Percentiles rank a stretch among this genome's conserved stretches.
Evolutionary conservation across 768 basidiomycete species (phyloP).

Genomic region (Plicaturopsis crispa): DNA sequence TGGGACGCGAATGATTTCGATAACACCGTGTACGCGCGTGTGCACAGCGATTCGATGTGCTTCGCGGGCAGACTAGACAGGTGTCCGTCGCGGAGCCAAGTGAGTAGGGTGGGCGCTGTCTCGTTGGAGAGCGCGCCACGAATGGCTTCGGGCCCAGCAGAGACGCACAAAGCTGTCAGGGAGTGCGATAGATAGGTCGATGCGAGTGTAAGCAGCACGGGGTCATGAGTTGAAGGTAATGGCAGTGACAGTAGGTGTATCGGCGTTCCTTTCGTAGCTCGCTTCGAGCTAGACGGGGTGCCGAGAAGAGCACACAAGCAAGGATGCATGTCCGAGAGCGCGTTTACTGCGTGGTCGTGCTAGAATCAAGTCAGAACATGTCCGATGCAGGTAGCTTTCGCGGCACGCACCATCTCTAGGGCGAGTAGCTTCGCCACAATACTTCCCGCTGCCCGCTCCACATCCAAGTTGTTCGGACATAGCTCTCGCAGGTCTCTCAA

Average conservation of each 20-base stretch:
- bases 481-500: slow-evolving; percentile 39
- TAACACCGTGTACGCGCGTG: slow-evolving; percentile 49
- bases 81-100: slow-evolving; percentile 48
- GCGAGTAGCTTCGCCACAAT: slow-evolving; percentile 59
- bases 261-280: slow-evolving; percentile 4
- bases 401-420: slow-evolving; percentile 59
- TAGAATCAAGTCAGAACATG: slow-evolving; percentile 15
- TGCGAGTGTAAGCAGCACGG: slow-evolving; percentile 39
- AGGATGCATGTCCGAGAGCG: slow-evolving; percentile 39
- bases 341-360: slow-evolving; percentile 43
- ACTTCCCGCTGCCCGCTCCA: slow-evolving; percentile 68
- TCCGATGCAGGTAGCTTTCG: neutral
- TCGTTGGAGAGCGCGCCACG: no score
- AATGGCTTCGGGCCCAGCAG: slow-evolving; percentile 18
- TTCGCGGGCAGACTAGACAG: slow-evolving; percentile 38
- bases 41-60: slow-evolving; percentile 50
- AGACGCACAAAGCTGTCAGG: slow-evolving; percentile 26
- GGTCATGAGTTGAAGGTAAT: slow-evolving; percentile 22
- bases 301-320: slow-evolving; percentile 29
- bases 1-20: slow-evolving; percentile 27
- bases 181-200: slow-evolving; percentile 55
- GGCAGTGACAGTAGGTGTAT: slow-evolving; percentile 37
- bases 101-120: slow-evolving; percentile 29
- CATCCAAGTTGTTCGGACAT: slow-evolving; percentile 43
- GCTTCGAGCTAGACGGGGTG: slow-evolving; percentile 5